phyloP scores from a whole-genome alignment of 1,284 basidiomycete species.

The Ganoderma sp. region DNA sequence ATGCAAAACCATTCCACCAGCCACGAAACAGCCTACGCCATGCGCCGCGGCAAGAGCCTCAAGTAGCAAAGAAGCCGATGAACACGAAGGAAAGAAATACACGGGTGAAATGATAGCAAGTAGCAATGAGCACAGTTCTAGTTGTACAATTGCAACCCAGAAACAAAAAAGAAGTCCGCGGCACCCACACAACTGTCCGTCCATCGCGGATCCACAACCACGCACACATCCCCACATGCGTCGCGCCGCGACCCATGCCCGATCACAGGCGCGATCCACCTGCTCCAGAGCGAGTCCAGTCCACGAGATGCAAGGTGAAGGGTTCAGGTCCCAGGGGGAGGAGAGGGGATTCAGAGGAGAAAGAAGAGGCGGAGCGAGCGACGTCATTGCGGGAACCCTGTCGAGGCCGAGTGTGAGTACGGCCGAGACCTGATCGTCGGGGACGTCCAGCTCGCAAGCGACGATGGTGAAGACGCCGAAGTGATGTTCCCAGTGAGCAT shows the following conservation, averaged over 20 bases:
- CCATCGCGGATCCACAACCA: not conserved
- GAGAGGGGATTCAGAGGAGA: not conserved
- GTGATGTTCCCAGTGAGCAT: conserved; percentile 24
- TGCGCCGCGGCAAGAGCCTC: not conserved
- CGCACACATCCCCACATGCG: conserved; percentile 2
- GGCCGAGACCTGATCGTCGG: conserved; percentile 24
- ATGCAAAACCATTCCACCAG: not conserved
- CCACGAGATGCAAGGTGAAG: not conserved
- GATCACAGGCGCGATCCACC: not conserved
- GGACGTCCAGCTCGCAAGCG: conserved; percentile 29
- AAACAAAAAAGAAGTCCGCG: conserved; percentile 21
- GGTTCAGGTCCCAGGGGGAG: not conserved
- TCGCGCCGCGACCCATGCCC: not conserved
- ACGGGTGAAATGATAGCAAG: conserved; percentile 14
- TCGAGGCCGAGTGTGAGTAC: conserved; percentile 22
- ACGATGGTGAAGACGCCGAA: conserved; percentile 18
- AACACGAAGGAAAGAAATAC: conserved; percentile 16
- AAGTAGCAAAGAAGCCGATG: not conserved
- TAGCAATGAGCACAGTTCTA: conserved; percentile 19
- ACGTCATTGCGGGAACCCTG: conserved; percentile 21
- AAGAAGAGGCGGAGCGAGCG: conserved; percentile 2
- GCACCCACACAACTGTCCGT: conserved; percentile 6
- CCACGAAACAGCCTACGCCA: not conserved
- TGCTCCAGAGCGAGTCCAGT: conserved; percentile 3
- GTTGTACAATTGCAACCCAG: conserved; percentile 30